Percentiles rank a stretch among this genome's conserved stretches.
These are phyloP conservation scores for Eruca vesicaria DNA, from an alignment of 441 rosid genomes.

Conservation along the genomic window DNA sequence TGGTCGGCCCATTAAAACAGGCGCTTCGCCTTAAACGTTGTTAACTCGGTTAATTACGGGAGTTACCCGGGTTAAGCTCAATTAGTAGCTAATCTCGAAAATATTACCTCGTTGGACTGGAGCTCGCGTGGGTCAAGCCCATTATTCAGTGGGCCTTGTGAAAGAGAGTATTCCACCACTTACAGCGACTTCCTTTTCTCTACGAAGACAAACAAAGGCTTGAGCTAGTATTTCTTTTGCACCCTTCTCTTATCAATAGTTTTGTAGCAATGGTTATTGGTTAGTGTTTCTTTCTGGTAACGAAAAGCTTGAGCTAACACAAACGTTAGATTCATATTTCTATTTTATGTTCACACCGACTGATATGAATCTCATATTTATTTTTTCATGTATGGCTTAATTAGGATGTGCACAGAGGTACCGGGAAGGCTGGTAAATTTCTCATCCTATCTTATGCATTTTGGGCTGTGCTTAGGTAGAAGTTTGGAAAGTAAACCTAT, in stretches of 20 bases:
- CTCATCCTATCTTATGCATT: not conserved
- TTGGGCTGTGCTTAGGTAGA: not conserved
- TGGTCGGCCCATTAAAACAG: no score
- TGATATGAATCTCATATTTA: not conserved
- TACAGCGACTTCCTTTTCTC: no score
- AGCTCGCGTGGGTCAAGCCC: no score
- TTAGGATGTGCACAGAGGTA: no score
- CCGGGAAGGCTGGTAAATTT: constrained; percentile 56
- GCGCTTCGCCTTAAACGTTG: no score
- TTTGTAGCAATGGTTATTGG: not conserved
- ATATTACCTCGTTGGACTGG: no score
- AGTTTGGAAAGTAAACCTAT: constrained; percentile 16
- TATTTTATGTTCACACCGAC: not conserved
- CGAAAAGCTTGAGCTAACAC: not conserved
- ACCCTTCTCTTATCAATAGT: not conserved
- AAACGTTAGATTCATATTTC: not conserved
- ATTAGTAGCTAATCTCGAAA: no score
- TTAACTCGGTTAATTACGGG: no score
- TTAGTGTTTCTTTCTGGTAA: constrained; percentile 1
- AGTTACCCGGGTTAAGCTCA: no score
- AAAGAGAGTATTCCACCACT: no score
- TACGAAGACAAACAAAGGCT: constrained; percentile 66
- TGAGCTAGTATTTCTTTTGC: constrained; percentile 39
- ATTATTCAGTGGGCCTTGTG: no score
- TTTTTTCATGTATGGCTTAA: constrained; percentile 3